Evolutionary conservation across 73 alveolate genomes (phyloP).

Genomic region (Stentor roeselii): DNA sequence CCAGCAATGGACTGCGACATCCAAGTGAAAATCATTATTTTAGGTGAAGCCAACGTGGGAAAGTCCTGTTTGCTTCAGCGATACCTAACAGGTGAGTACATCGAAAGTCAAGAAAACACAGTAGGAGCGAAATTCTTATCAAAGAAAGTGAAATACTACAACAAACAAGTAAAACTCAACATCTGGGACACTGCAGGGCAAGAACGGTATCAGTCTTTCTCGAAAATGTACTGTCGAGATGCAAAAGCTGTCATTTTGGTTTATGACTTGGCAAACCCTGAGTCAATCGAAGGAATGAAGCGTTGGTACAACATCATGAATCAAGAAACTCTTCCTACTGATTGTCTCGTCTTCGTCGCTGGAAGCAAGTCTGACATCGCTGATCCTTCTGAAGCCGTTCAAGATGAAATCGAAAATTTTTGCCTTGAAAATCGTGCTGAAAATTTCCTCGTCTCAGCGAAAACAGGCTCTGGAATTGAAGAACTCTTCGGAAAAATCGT

Average conservation of each 20-base stretch:
- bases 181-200: constrained; percentile 11
- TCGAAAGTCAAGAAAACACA: not conserved
- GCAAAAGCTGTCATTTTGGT: not conserved
- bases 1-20: not conserved
- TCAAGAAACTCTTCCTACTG: not conserved
- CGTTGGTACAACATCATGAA: not conserved
- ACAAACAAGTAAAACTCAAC: too few species aligned
- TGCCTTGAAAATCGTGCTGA: not conserved
- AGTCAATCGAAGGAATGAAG: not conserved
- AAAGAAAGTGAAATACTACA: not conserved
- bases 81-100: not conserved
- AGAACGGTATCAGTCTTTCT: not conserved
- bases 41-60: constrained; percentile 19
- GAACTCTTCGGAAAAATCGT: not conserved
- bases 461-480: not conserved
- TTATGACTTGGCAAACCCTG: not conserved
- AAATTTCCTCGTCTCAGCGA: not conserved
- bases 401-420: not conserved
- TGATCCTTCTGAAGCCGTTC: not conserved
- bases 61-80: constrained; percentile 8
- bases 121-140: not conserved
- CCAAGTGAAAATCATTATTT: not conserved
- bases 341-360: not conserved
- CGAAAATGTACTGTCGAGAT: not conserved
- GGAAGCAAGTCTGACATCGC: not conserved